Evolutionary conservation across 768 basidiomycete genomes (phyloP).

Genomic region (Auriscalpium microsporum): DNA sequence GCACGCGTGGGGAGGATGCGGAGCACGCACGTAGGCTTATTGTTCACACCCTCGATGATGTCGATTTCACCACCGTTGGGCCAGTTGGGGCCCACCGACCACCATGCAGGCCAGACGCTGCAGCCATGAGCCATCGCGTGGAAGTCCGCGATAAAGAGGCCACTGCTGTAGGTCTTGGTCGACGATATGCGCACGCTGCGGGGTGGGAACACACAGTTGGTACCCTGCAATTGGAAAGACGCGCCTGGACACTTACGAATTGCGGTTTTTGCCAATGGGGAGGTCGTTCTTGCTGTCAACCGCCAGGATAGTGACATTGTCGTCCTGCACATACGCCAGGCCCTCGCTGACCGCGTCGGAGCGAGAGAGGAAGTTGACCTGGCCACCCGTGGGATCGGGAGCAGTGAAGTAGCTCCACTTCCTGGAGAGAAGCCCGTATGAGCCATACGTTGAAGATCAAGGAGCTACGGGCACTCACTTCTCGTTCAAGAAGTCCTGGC

Average conservation of each 20-base stretch:
- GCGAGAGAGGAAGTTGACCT: conserved; percentile 2
- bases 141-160: conserved; percentile 26
- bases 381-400: conserved; percentile 1
- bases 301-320: not conserved
- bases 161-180: conserved; percentile 19
- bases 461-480: not conserved
- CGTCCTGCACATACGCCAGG: conserved; percentile 1
- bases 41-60: conserved; percentile 19
- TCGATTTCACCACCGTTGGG: conserved; percentile 28
- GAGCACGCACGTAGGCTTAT: not conserved
- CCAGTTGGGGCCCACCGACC: conserved; percentile 19
- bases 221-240: not conserved
- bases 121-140: conserved; percentile 23
- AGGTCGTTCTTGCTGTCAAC: conserved; percentile 7
- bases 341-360: not conserved
- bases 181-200: conserved; percentile 22
- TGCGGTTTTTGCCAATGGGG: not conserved
- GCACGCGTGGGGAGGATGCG: not conserved
- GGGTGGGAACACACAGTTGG: not conserved
- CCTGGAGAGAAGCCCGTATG: not conserved
- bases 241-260: conserved; percentile 3
- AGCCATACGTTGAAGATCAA: not conserved
- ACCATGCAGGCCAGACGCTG: conserved; percentile 23
- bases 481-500: not conserved
- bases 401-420: not conserved